phyloP scores from a whole-genome alignment of 495 filamentous ascomycete species.

The Viridothelium virens region DNA sequence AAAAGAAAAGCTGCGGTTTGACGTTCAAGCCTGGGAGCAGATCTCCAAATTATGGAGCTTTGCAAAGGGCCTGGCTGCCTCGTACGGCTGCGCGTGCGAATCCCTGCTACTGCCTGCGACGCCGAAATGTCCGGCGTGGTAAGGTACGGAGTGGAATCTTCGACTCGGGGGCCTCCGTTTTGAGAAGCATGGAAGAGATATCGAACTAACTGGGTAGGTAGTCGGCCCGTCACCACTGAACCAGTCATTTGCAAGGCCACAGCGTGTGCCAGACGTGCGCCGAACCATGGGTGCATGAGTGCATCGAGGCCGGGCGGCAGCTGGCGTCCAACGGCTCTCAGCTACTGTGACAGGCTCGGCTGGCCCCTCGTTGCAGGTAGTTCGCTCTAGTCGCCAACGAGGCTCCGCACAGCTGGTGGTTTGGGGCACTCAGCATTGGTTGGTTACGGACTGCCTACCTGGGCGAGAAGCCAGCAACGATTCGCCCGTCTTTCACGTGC shows the following conservation, averaged over 20 bases:
- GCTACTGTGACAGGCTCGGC: not conserved
- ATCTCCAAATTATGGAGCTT: not conserved
- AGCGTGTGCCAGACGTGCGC: too few species aligned
- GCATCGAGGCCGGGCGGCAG: not conserved
- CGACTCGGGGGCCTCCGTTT: not conserved
- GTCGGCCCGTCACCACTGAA: too few species aligned
- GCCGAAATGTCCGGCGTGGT: not conserved
- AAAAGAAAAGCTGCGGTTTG: not conserved
- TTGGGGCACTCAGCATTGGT: not conserved
- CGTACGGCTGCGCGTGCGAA: not conserved
- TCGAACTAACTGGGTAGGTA: too few species aligned
- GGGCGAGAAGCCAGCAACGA: not conserved
- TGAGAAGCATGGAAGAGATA: not conserved
- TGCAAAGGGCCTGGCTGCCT: not conserved
- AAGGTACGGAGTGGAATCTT: not conserved
- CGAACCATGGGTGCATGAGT: too few species aligned
- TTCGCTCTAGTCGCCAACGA: not conserved
- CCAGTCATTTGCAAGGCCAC: not conserved
- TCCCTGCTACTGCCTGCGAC: not conserved
- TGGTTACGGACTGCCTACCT: not conserved
- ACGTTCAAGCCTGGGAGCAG: not conserved
- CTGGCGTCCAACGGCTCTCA: slow-evolving; percentile 6
- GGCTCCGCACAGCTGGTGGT: not conserved
- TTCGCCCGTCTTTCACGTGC: not conserved
- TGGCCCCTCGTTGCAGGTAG: not conserved